Evolutionary conservation across 768 basidiomycete genomes (phyloP), one percentile per base, ranked within the genome.

Genomic region (Russula sp.): DNA sequence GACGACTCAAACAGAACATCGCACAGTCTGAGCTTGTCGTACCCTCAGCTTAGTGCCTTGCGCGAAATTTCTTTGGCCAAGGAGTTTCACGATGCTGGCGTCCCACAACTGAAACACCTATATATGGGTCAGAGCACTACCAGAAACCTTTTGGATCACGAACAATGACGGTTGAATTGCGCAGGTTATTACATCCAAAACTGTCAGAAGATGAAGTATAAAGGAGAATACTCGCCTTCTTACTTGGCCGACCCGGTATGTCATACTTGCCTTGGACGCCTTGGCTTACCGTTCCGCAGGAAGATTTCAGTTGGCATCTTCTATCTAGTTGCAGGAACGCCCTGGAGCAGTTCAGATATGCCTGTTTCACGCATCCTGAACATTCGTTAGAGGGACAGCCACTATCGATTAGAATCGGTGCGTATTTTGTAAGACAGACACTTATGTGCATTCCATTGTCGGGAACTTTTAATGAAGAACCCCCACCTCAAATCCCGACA

Each of bases 191-290:
- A 98, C 72, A 88, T 98, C 42, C 82, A 97, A 67, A 84, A 89
- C 2, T 98, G 95, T 70, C 82, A 76, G 54, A 99, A 99, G 74
- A 98, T 98, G 97, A 79, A 80, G 58, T 98, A 99, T 74, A 99
- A 99, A 69, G 94, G 86, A 34, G 93, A 97, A 58, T 99, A 95
- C 67, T 72, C 78, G 0, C 96, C 96, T 0, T 97, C 95, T 3
- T 92, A 83, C 65, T 79, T 98, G 20, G 81, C 83, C 13, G 95
- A 98, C 73, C 93, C 95, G 8, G 90, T 93, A 65, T 67, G 79
- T 67, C 5, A 29, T 38, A 14, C 48, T 7, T 5, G 56, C 34
- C 36, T 60, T 34, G 47, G 49, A 18, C 20, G 16, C 50, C 7
- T 35, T 51, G 34, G 36, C 32, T 41, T 43, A 57, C 20, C 3